phyloP scores from a whole-genome alignment of 257 asterid genomes.

The Anisodus acutangulus region DNA sequence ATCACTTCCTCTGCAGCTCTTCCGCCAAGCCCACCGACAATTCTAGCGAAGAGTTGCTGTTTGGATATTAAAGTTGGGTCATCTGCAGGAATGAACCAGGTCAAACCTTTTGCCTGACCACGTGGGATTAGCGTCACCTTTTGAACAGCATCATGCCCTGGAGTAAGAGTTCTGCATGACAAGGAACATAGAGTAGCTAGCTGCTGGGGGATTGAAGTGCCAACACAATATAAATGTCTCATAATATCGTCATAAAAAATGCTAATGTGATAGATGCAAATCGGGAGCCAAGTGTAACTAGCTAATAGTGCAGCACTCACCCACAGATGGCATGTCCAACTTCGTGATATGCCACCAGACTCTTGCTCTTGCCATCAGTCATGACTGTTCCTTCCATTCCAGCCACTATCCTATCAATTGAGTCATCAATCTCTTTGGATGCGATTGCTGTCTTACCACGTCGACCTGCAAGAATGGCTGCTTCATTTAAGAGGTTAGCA shows the following conservation, averaged over 20 bases:
- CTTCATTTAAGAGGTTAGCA: slow-evolving; percentile 95
- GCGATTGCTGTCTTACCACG: slow-evolving; percentile 87
- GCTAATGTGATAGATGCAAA: not conserved
- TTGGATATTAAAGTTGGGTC: slow-evolving; percentile 97
- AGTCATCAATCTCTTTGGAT: slow-evolving; percentile 91
- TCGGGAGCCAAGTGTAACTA: not conserved
- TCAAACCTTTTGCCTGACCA: slow-evolving; percentile 97
- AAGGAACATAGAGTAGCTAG: slow-evolving; percentile 18
- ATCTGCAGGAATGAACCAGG: slow-evolving; percentile 97
- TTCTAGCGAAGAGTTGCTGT: slow-evolving; percentile 93
- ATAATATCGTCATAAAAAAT: not conserved
- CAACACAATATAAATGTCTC: not conserved
- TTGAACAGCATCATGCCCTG: slow-evolving; percentile 97
- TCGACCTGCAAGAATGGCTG: slow-evolving; percentile 93
- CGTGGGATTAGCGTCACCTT: slow-evolving; percentile 95
- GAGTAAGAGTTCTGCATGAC: slow-evolving; percentile 80
- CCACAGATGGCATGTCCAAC: slow-evolving; percentile 99
- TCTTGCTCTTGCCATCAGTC: slow-evolving; percentile 99
- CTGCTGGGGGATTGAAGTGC: not conserved
- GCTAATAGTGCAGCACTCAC: slow-evolving; percentile 48
- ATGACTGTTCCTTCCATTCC: slow-evolving; percentile 99
- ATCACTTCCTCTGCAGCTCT: slow-evolving; percentile 97
- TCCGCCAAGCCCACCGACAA: slow-evolving; percentile 99
- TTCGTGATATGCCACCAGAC: slow-evolving; percentile 98
- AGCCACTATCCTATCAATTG: slow-evolving; percentile 96